Evolutionary conservation across 208 protist genomes (phyloP).

Genomic region (Leishmania aethiopica): DNA sequence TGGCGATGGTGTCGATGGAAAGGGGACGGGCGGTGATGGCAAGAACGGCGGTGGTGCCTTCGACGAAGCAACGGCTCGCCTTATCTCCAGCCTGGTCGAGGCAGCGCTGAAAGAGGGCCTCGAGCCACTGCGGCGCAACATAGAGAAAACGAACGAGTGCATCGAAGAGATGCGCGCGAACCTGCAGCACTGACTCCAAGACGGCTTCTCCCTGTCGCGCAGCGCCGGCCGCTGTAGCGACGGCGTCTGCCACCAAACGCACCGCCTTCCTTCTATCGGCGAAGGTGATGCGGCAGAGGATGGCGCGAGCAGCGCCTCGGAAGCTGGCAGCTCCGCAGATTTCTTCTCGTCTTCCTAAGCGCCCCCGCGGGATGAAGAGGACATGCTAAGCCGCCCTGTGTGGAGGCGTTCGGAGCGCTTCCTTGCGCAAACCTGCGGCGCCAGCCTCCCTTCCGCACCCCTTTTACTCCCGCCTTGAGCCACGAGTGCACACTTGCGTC

Average conservation of each 20-base stretch:
- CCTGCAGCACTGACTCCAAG: neutral
- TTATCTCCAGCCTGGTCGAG: neutral
- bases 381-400: neutral
- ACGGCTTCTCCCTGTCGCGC: neutral
- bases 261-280: neutral
- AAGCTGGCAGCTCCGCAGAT: neutral
- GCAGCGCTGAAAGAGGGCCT: neutral
- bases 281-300: neutral
- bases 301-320: neutral
- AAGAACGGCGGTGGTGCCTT: neutral
- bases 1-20: neutral
- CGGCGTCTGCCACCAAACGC: neutral
- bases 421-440: neutral
- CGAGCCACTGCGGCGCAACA: neutral
- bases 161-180: neutral
- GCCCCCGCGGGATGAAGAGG: neutral
- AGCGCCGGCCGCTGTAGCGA: neutral
- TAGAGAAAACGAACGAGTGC: neutral
- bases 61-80: neutral
- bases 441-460: neutral
- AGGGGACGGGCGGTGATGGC: neutral
- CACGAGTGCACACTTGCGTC: neutral
- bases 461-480: neutral
- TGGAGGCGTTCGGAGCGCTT: neutral
- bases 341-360: neutral